Evolutionary conservation across 2,329 filamentous ascomycete genomes (phyloP), one percentile per base, ranked within the genome.

Genomic region (Colletotrichum sp.): DNA sequence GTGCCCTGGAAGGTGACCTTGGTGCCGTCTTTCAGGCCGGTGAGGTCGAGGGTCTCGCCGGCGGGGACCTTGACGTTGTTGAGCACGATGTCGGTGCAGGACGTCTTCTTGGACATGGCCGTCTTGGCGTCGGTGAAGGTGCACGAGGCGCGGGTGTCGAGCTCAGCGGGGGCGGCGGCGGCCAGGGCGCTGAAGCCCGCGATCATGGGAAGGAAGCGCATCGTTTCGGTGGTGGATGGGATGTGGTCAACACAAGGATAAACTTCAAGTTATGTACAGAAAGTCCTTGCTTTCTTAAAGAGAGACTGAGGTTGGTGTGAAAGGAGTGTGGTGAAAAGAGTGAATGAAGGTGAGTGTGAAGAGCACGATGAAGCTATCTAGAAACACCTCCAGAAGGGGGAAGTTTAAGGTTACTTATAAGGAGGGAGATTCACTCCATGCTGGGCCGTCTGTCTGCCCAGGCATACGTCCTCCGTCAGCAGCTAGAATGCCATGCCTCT

Each of bases 1-100:
- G 87, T 90, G 52, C 93, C 93, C 75, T 90, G 83, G 83, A 94
- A 94, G 79, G 89, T 90, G 76, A 77, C 70, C 82, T 87, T 18
- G 71, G 90, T 91, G 77, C 88, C 88, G 22, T 83, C 80, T 2
- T 85, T 86, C 52, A 92, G 85, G 32, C 85, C 83, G 12, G 90
- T 90, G 71, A 93, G 81, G 80, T 93, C 90, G 16, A 93, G 87
- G 3, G 91, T 92, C 15, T 85, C 83, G 28, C 91, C 91, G 7
- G 90, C 88, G 6, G 91, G 91, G 15, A 93, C 91, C 18, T 84
- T 83, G 65, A 93, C 86, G 78, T 86, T 85, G 76, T 86, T 86
- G 30, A 93, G 84, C 27, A 87, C 83, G 77, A 93, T 91, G 66
- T 85, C 87, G n/a, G 89, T 84, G 82, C 91, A 93, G 70, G 77